These are phyloP conservation scores for Solanum virginianum DNA, from an alignment of 257 asterid species.

Conservation along the genomic window DNA sequence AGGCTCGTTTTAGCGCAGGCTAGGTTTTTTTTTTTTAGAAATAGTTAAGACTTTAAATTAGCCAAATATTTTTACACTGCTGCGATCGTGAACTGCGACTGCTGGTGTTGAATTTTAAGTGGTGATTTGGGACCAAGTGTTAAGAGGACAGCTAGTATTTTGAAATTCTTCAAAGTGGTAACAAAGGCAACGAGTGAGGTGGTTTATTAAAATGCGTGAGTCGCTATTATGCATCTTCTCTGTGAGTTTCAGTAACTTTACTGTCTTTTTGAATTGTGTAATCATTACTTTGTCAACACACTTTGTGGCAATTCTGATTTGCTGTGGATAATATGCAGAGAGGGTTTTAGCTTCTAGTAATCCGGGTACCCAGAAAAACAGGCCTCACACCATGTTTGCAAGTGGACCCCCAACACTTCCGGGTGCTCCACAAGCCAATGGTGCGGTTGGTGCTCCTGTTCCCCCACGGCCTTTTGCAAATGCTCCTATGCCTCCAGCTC, in stretches of 20 bases:
- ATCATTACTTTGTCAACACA: not conserved
- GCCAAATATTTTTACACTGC: no score
- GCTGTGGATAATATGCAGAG: constrained; percentile 34
- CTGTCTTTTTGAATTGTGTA: not conserved
- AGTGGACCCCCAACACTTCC: constrained; percentile 83
- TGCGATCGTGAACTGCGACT: no score
- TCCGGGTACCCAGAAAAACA: constrained; percentile 57
- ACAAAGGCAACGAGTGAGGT: not conserved
- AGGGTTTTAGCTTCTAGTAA: constrained; percentile 86
- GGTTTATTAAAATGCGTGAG: not conserved
- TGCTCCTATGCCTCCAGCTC: constrained; percentile 58
- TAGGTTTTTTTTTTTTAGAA: no score
- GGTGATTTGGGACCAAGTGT: not conserved
- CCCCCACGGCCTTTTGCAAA: constrained; percentile 73
- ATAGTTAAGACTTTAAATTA: no score
- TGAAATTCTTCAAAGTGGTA: not conserved
- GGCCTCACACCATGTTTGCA: constrained; percentile 96
- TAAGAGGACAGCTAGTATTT: not conserved
- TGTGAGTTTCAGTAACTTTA: not conserved
- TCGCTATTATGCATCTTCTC: not conserved
- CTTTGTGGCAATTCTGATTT: not conserved
- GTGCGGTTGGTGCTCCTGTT: constrained; percentile 26
- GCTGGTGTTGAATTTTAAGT: not conserved
- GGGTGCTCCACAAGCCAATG: constrained; percentile 41
- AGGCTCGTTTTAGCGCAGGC: no score